Evolutionary conservation across 441 rosid genomes (phyloP).

Genomic region (Bruguiera hainesii): DNA sequence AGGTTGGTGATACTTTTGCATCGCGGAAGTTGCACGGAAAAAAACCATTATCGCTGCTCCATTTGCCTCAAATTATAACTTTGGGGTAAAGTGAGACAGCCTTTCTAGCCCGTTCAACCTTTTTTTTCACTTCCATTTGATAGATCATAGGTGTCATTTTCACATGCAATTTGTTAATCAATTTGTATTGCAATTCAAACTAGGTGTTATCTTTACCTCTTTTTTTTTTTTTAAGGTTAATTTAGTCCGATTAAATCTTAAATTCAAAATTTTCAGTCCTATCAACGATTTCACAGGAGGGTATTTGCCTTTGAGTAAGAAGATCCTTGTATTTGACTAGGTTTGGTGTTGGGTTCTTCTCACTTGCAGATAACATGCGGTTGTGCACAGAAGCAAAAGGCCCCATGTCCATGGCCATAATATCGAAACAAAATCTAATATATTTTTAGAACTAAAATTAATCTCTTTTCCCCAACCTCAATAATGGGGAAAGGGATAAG

Average conservation of each 20-base stretch:
- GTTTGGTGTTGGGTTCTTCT: too few species aligned
- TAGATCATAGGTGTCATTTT: background rate
- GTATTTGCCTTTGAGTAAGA: too few species aligned
- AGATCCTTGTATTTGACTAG: too few species aligned
- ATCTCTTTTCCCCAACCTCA: too few species aligned
- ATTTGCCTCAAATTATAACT: background rate
- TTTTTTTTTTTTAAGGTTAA: background rate
- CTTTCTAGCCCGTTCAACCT: background rate
- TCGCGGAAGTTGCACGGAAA: slow-evolving; percentile 7
- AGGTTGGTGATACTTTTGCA: slow-evolving; percentile 20
- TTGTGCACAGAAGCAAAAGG: too few species aligned
- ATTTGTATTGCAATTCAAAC: background rate
- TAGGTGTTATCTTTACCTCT: background rate
- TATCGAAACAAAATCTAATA: too few species aligned
- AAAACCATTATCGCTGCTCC: background rate
- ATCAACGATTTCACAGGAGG: too few species aligned
- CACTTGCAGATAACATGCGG: too few species aligned
- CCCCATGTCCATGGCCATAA: too few species aligned
- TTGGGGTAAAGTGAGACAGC: background rate
- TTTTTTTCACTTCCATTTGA: background rate
- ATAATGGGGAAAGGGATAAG: too few species aligned
- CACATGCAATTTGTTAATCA: background rate
- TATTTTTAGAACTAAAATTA: too few species aligned
- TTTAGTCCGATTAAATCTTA: background rate
- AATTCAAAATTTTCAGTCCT: too few species aligned